Evolutionary conservation across 2,329 filamentous ascomycete genomes (phyloP), one percentile per base, ranked within the genome.

Genomic region (Arthrobotrys conoides): DNA sequence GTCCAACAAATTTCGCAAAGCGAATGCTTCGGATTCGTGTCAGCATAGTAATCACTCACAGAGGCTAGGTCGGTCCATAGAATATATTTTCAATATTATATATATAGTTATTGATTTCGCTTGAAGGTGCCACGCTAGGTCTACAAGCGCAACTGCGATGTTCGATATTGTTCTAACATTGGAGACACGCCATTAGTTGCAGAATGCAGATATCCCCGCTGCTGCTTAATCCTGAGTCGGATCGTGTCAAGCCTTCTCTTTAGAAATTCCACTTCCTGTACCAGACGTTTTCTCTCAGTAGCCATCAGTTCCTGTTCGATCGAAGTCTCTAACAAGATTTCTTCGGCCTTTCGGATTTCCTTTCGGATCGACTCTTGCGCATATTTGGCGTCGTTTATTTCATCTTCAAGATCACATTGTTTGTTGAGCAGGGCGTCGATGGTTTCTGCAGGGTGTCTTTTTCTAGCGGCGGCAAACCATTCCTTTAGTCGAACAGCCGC

Each of bases 401-500:
- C 20, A 14, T 61, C 57, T 44, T 61, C 57, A 1, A 61, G 57
- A 27, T 61, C 57, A 12, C 18, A 61, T 44, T 61, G 57, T n/a
- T 61, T 61, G 12, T 61, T 22, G 9, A 61, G 20, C 4, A 61
- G 33, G 1, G 57, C 36, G 14, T 44, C 57, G 20, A 61, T 61
- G 57, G 57, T 61, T 30, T 61, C 57, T 9, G 57, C 57, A 3
- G 57, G 33, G 18, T 61, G 57, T 10, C 57, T 24, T n/a, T 61
- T 61, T 6, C 57, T 61, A 8, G 57, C 57, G 10, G 33, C 57
- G 0, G 24, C 57, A 5, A 61, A 61, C 57, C 57, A 61, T 5
- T n/a, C 8, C 12, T 61, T 61, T 4, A 61, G 10, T 18, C 57
- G 36, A 5, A 16, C 57, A 27, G 33, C 57, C 0, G 57, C 57